phyloP scores from a whole-genome alignment of 257 asterid genomes.

The Fraxinus excelsior region DNA sequence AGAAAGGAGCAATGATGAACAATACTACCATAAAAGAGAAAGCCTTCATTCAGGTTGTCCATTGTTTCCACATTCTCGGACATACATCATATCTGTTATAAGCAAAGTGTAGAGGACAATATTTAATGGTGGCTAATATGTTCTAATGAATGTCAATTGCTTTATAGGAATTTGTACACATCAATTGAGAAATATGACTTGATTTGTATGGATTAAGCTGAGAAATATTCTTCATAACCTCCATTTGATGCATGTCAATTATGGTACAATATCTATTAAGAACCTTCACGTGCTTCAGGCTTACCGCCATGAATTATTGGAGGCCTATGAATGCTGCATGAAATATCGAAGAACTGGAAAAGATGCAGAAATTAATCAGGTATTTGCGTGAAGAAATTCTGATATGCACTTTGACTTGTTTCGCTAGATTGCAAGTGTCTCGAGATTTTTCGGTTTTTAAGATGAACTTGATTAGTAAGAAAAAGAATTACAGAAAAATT shows the following conservation, averaged over 20 bases:
- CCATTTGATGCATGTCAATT: slow-evolving; percentile 11
- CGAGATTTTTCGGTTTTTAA: background rate
- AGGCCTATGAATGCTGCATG: slow-evolving; percentile 92
- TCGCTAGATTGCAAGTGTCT: slow-evolving; percentile 4
- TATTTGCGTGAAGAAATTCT: slow-evolving; percentile 30
- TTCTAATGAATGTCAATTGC: slow-evolving; percentile 13
- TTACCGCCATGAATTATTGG: slow-evolving; percentile 80
- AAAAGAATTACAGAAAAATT: background rate
- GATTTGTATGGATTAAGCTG: background rate
- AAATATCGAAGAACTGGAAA: slow-evolving; percentile 78
- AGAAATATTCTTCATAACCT: slow-evolving; percentile 16
- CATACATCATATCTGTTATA: slow-evolving; percentile 2
- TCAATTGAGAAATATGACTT: slow-evolving; percentile 11
- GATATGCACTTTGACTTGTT: slow-evolving; percentile 13
- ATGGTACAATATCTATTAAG: slow-evolving; percentile 10
- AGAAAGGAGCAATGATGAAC: slow-evolving; percentile 85
- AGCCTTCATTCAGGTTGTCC: slow-evolving; percentile 86
- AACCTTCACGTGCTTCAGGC: slow-evolving; percentile 49
- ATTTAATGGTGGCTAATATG: background rate
- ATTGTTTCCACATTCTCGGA: slow-evolving; percentile 13
- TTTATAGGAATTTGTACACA: slow-evolving; percentile 3
- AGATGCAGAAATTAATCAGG: slow-evolving; percentile 98
- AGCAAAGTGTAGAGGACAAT: slow-evolving; percentile 3
- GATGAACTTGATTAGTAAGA: background rate
- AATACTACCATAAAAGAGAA: slow-evolving; percentile 86